These are phyloP conservation scores for Serpula lacrymans DNA, from an alignment of 768 basidiomycete genomes.

Conservation along the genomic window DNA sequence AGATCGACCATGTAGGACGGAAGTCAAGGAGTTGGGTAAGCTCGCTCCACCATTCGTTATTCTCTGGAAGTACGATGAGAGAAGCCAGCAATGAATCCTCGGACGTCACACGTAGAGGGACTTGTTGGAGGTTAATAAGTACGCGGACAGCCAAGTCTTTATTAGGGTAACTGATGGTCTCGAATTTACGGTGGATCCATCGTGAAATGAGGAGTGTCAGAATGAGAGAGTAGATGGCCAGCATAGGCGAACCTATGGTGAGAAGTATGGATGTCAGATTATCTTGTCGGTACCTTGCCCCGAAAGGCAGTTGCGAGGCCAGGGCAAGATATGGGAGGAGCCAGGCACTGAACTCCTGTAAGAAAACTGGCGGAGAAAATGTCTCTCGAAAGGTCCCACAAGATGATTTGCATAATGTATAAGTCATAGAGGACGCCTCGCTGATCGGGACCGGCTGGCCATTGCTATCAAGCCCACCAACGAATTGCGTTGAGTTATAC, in stretches of 20 bases:
- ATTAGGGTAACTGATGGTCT: slow-evolving; percentile 18
- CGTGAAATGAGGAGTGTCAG: slow-evolving; percentile 43
- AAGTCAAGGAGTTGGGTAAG: slow-evolving; percentile 26
- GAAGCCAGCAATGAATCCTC: slow-evolving; percentile 26
- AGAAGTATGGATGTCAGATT: slow-evolving; percentile 41
- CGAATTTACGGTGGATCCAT: slow-evolving; percentile 36
- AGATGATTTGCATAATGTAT: background rate
- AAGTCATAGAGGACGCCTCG: slow-evolving; percentile 9
- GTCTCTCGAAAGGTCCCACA: slow-evolving; percentile 12
- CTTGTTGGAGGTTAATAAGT: slow-evolving; percentile 35
- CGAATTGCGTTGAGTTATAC: too few species aligned
- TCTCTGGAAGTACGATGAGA: slow-evolving; percentile 31
- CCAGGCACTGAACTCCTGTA: slow-evolving; percentile 41
- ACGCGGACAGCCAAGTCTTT: slow-evolving; percentile 25
- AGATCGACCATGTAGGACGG: slow-evolving; percentile 30
- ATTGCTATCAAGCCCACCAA: too few species aligned
- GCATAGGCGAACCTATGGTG: slow-evolving; percentile 41
- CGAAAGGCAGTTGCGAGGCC: slow-evolving; percentile 48
- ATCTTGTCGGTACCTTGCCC: slow-evolving; percentile 35
- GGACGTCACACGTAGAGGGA: slow-evolving; percentile 25
- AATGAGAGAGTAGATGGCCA: slow-evolving; percentile 43
- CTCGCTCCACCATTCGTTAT: slow-evolving; percentile 34
- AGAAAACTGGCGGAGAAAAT: slow-evolving; percentile 19
- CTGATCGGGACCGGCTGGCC: slow-evolving; percentile 1
- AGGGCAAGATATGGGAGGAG: slow-evolving; percentile 47